Evolutionary conservation across 2,329 filamentous ascomycete genomes (phyloP), one percentile per base, ranked within the genome.

Genomic region (Fragosphaeria purpurea): DNA sequence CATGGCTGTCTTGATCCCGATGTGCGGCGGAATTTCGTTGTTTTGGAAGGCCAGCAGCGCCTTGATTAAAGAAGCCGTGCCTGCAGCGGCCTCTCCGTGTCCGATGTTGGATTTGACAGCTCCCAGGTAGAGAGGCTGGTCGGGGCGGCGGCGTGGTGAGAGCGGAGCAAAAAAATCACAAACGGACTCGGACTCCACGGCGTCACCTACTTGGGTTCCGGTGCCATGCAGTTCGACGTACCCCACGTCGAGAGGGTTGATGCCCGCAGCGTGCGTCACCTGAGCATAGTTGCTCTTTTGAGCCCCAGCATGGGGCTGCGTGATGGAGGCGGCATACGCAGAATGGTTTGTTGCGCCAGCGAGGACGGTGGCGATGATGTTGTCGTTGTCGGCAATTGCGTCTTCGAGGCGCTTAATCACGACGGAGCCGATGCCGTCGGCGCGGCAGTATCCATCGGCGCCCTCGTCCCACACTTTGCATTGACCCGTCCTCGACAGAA

Each of bases 191-290:
- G 91, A 90, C 64, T 95, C 89, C 4, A 81, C 85, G 7, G 80
- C 82, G 61, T 95, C 88, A 54, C 86, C 88, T 35, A 85, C 87
- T 64, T 93, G 86, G 0, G 87, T 95, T 34, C 88, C 88, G 3
- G 88, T 95, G 11, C 86, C 88, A 64, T 95, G 88, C 82, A 93
- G 88, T 67, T 94, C 88, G 7, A 95, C 82, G 60, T 91, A 94
- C 65, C 82, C 82, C 45, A 95, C 76, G 55, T 90, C 85, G 47
- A 81, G 75, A 2, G 87, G 84, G 60, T 90, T 82, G 30, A 93
- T 76, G 52, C 84, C 83, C 41, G 86, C 83, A 42, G 86, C 78
- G 45, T 83, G 77, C 1, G 93, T 72, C 32, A 93, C 81, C 40
- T 79, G 73, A 50, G 78, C 76, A 59, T 85, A 91, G 9, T 91